These are phyloP conservation scores for Sphagnum tenellum DNA, from an alignment of 225 moss, liverwort and hornwort genomes.

Conservation along the genomic window DNA sequence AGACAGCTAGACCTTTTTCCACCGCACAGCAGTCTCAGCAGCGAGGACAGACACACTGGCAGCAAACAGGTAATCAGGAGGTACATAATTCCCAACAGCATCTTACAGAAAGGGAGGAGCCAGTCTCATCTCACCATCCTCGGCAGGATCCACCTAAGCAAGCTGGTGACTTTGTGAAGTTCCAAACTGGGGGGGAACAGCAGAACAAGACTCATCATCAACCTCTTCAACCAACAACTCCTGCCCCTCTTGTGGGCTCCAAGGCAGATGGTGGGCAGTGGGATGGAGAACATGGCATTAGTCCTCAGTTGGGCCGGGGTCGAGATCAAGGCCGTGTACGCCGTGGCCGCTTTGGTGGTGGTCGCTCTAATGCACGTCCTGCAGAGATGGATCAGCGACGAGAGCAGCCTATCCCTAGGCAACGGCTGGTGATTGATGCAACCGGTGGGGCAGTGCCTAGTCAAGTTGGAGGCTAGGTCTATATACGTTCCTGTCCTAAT, in stretches of 20 bases:
- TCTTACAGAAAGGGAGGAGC: slow-evolving; percentile 19
- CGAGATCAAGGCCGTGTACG: slow-evolving; percentile 70
- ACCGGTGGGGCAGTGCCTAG: slow-evolving; percentile 75
- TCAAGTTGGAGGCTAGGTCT: slow-evolving; percentile 78
- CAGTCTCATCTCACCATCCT: slow-evolving; percentile 8
- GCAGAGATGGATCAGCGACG: slow-evolving; percentile 59
- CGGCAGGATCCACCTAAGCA: slow-evolving; percentile 26
- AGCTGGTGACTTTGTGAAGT: slow-evolving; percentile 11
- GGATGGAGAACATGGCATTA: slow-evolving; percentile 43
- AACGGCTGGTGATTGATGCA: slow-evolving; percentile 77
- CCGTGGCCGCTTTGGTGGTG: slow-evolving; percentile 53
- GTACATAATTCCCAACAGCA: slow-evolving; percentile 19
- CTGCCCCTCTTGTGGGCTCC: slow-evolving; percentile 17
- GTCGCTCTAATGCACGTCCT: slow-evolving; percentile 51
- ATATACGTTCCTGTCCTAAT: too few species aligned
- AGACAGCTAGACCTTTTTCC: slow-evolving; percentile 16
- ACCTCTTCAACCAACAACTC: slow-evolving; percentile 21
- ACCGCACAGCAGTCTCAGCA: slow-evolving; percentile 11
- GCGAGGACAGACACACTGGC: slow-evolving; percentile 49
- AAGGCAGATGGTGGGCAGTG: slow-evolving; percentile 47
- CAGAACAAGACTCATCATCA: slow-evolving; percentile 20
- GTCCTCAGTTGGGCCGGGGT: slow-evolving; percentile 39
- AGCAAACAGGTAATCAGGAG: slow-evolving; percentile 26
- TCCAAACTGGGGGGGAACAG: slow-evolving; percentile 33
- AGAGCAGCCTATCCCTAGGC: slow-evolving; percentile 59